A percentile compares a stretch with the other conserved stretches of the same genome.
Conservation (phyloP, 2,329 filamentous ascomycete genomes). For the Amauroascus verrucosus region DNA sequence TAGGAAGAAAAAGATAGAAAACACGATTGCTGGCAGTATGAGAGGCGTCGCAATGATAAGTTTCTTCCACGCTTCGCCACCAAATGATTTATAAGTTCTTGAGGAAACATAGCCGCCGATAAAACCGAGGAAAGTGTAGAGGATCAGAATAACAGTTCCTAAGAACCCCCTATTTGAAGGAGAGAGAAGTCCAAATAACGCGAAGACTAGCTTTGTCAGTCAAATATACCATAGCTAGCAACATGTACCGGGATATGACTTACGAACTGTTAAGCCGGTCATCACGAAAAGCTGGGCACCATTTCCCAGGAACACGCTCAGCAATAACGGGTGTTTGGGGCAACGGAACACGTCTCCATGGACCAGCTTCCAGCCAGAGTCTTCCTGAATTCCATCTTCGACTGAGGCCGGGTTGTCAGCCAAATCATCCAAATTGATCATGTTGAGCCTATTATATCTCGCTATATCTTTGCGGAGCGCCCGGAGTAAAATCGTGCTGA, state of each 20-base stretch:
- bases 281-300: conserved; percentile 96
- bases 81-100: conserved; percentile 87
- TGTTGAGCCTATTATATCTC: conserved; percentile 75
- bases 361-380: conserved; percentile 96
- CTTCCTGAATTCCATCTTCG: conserved; percentile 91
- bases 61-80: conserved; percentile 86
- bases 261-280: conserved; percentile 79
- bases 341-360: conserved; percentile 95
- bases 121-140: conserved; percentile 87
- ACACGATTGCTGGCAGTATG: conserved; percentile 77
- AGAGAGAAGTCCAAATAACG: conserved; percentile 85
- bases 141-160: conserved; percentile 81
- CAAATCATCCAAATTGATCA: conserved; percentile 81
- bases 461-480: conserved; percentile 92
- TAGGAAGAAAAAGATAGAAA: conserved; percentile 79
- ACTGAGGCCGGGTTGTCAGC: conserved; percentile 61
- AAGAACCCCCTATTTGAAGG: conserved; percentile 91
- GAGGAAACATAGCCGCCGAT: conserved; percentile 85
- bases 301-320: conserved; percentile 83
- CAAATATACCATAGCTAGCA: background rate
- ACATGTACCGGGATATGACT: conserved; percentile 16
- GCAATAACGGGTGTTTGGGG: conserved; percentile 68
- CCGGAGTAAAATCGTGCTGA: conserved; percentile 80
- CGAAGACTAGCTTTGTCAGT: conserved; percentile 49
- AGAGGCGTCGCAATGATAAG: conserved; percentile 83